Base-by-base conservation (phyloP, 441 rosid species). In the Aleurites moluccanus region DNA sequence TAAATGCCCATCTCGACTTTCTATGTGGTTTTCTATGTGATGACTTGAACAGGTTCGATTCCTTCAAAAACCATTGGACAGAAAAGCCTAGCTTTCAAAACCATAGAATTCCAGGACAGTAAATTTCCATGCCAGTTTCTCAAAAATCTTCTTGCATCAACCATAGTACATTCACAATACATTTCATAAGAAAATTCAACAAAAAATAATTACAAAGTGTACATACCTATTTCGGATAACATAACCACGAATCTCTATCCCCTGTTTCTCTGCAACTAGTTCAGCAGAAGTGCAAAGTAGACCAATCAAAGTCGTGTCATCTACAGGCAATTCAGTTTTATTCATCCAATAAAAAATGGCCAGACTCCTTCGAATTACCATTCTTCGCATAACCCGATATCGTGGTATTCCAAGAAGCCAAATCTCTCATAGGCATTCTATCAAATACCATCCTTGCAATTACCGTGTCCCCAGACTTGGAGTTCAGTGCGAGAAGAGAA, bases 271-370 rank as follows among this genome's bases (percentile, higher is more conserved):
- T 0, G 83, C 86, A 79, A 88, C 93, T 15, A 90, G 67, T 71
- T 88, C 92, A 2, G 90, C 92, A 79, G 91, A 91, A 1, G 93
- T 86, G 3, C 94, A 89, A 69, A 92, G 86, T 14, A 85, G 86
- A 52, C 91, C 92, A 6, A 83, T 83, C 3, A 88, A 60, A 4
- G 91, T 85, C 44, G 81, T 82, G 49, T 82, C 89, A 81, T 92
- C 92, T 0, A 78, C 72, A 61, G 42, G 53, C 25, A 86, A 62
- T 21, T 87, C 88, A 0, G 75, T 80, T 38, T 69, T 74, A 38
- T 57, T 83, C 74, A 79, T 75, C 73, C 60, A 61, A 59, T 69
- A 4, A 66, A 75, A 83, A 64, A 79, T 70, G 15, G 60, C 21
- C 5, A 67, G 82, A 83, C 74, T 70, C 65, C 8, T 69, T 74